Conservation (phyloP, 78 protist genomes). For the Speleostelium caveatum region DNA sequence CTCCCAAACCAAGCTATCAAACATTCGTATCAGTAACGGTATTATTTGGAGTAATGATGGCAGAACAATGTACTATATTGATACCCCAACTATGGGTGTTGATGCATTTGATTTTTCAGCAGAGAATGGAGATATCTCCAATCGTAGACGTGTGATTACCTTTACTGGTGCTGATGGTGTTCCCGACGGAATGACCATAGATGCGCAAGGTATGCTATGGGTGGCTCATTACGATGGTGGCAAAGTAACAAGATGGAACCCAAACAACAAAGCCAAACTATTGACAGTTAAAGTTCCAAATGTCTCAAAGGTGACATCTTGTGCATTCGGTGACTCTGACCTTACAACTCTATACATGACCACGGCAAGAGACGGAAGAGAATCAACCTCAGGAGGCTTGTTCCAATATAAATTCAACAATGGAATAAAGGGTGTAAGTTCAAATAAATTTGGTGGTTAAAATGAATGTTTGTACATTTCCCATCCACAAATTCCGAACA, state of each 20-base stretch:
- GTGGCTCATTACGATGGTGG: constrained; percentile 74
- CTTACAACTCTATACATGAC: constrained; percentile 51
- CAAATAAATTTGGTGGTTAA: constrained; percentile 24
- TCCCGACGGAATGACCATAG: constrained; percentile 72
- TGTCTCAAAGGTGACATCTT: constrained; percentile 36
- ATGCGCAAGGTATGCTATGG: constrained; percentile 71
- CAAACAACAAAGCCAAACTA: constrained; percentile 7
- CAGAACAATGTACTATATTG: constrained; percentile 59
- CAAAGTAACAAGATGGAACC: constrained; percentile 69
- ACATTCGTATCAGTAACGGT: constrained; percentile 61
- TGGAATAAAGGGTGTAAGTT: constrained; percentile 38
- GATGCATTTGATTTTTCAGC: constrained; percentile 20
- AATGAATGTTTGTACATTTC: too few species aligned
- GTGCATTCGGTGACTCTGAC: constrained; percentile 71
- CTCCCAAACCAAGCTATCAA: neutral
- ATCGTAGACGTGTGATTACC: neutral
- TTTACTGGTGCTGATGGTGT: neutral
- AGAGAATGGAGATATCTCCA: neutral
- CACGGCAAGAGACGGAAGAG: constrained; percentile 32
- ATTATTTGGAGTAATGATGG: constrained; percentile 59
- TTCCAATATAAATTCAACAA: constrained; percentile 4
- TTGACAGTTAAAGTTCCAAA: constrained; percentile 23
- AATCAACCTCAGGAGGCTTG: constrained; percentile 14
- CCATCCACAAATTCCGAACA: too few species aligned
- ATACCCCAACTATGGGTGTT: constrained; percentile 53